phyloP scores from a whole-genome alignment of 2,329 filamentous ascomycete species.

The Xylariaceae sp. region DNA sequence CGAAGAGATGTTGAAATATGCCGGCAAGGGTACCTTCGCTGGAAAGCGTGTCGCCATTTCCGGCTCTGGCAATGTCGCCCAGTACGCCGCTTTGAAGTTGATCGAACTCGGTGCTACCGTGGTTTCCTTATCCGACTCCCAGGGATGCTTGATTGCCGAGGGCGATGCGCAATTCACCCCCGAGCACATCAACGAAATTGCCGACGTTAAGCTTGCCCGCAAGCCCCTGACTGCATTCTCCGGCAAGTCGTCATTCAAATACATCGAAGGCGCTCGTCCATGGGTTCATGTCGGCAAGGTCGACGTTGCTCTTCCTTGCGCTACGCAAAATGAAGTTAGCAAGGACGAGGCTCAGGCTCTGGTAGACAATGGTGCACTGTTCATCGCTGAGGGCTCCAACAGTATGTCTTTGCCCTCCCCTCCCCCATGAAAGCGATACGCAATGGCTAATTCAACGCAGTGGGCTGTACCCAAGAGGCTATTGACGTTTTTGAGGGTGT shows the following conservation, averaged over 20 bases:
- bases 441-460: background rate
- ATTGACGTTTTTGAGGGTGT: slow-evolving; percentile 88
- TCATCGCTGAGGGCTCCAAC: slow-evolving; percentile 95
- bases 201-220: slow-evolving; percentile 80
- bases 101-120: slow-evolving; percentile 94
- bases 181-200: slow-evolving; percentile 75
- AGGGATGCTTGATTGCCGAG: slow-evolving; percentile 75
- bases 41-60: slow-evolving; percentile 96
- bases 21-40: slow-evolving; percentile 77
- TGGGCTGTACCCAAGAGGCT: slow-evolving; percentile 95
- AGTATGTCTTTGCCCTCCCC: slow-evolving; percentile 34
- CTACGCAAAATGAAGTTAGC: slow-evolving; percentile 96
- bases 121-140: slow-evolving; percentile 88
- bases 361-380: slow-evolving; percentile 70
- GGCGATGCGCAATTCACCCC: slow-evolving; percentile 69
- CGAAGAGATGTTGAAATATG: slow-evolving; percentile 90
- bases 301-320: slow-evolving; percentile 86
- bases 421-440: background rate
- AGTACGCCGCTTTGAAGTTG: slow-evolving; percentile 93
- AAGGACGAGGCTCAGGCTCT: slow-evolving; percentile 84
- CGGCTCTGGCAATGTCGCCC: slow-evolving; percentile 94
- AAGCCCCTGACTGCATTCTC: slow-evolving; percentile 74
- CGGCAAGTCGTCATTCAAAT: slow-evolving; percentile 64
- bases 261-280: slow-evolving; percentile 80
- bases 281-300: slow-evolving; percentile 88